Base-by-base conservation (phyloP, 768 basidiomycete genomes). In the Strobilomyces confusus region DNA sequence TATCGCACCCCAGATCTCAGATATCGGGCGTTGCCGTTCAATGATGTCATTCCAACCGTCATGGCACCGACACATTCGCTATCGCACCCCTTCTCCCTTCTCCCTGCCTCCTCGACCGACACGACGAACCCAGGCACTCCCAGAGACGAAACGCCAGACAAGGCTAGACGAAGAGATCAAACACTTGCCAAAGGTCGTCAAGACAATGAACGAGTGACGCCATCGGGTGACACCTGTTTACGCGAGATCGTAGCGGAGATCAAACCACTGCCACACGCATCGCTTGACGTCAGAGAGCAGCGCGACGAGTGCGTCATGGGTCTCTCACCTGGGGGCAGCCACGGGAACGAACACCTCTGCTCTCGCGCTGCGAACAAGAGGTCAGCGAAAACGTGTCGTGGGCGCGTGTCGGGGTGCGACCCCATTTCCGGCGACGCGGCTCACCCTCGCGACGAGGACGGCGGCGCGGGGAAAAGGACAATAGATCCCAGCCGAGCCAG, bases 261-360 rank as follows among this genome's bases (percentile, higher is more conserved):
- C 71, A 84, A 73, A 13, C 83, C 83, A 65, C 83, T 75, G 55
- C 33, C 59, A 45, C 61, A 54, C 56, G 54, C 56, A 38, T 22
- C 19, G 42, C 19, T 34, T 67, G 69, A 73, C 69, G 65, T 65
- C 62, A 63, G 60, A 56, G 60, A 52, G 47, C 38, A 41, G 30
- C 44, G 19, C 34, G 34, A n/a, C 17, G 42, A 19, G 22, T 58
- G 63, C 66, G 66, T 69, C 63, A 66, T 64, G 29, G 29, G 7
- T 7, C 47, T 66, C 81, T 62, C 59, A 89, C 89, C 89, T 91
- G 20, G 93, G 92, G n/a, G 89, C 88, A 33, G 86, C 79, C 54
- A 92, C 73, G 45, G 94, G 92, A 56, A 83, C 76, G 71, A 95
- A 95, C 23, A 97, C 94, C 68, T 95, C 92, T 17, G 91, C 92